Base-by-base conservation (phyloP, 2,329 filamentous ascomycete genomes). In the Onygena corvina region DNA sequence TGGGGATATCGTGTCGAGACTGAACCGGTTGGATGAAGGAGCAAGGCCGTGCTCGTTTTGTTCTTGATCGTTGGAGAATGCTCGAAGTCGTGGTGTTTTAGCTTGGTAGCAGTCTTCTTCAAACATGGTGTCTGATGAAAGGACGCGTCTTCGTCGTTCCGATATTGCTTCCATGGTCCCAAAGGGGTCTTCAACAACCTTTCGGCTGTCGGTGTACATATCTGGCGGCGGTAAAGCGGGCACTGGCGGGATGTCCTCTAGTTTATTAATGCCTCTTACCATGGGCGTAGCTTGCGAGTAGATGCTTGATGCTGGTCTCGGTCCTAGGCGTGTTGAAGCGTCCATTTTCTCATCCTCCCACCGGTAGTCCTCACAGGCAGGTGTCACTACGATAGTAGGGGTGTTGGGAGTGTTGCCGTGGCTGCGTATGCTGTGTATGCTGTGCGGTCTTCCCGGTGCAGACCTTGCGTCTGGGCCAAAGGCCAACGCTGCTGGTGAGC, bases 371-470 rank as follows among this genome's bases (percentile, higher is more conserved):
- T 70, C 66, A 33, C 61, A 60, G 7, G 70, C 69, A 3, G 71
- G 68, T 0, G 71, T 73, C 12, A 73, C 60, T 12, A 72, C 56
- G 36, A 73, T 73, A 0, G 66, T 65, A 3, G 70, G 70, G 1
- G 70, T 72, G 14, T 63, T 59, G 1, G 69, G 68, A 2, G 67
- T 68, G 18, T 40, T 40, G 9, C 56, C 56, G 48, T 60, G 59
- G 23, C 57, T 60, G 48, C 46, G 52, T 51, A 45, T 48, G 4
- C 4, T 57, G 54, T 23, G 58, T 54, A 52, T 60, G 59, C 29
- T 66, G 61, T 11, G 54, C 46, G 23, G 60, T 63, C 49, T 52
- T 2, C 45, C 45, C 3, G 21, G 29, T 14, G 45, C 21, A 49
- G 33, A 52, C 54, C 18, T 59, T 53, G 0, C 55, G 51, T 14